Evolutionary conservation across 805 yeast genomes (phyloP).

Genomic region (Cyberlindnera suaveolens): DNA sequence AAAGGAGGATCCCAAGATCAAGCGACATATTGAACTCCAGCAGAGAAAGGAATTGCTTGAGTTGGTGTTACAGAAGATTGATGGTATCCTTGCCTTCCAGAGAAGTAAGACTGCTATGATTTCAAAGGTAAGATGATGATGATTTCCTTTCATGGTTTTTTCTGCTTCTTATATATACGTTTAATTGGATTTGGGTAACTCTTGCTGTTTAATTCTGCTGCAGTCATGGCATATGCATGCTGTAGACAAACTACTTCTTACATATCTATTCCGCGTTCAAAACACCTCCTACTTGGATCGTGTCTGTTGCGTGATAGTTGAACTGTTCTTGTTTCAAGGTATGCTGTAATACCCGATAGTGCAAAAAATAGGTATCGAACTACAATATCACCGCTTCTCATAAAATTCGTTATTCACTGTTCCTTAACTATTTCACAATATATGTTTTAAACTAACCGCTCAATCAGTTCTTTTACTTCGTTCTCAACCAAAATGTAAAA

Average conservation of each 20-base stretch:
- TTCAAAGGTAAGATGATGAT: background rate
- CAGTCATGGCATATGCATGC: no score
- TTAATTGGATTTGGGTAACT: background rate
- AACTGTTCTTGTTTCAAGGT: no score
- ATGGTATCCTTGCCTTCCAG: constrained; percentile 39
- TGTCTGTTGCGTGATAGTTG: no score
- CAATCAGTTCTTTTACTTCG: constrained; percentile 25
- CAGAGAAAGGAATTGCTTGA: constrained; percentile 87
- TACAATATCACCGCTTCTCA: no score
- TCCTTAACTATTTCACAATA: no score
- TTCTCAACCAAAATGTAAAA: constrained; percentile 23
- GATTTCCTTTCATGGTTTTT: background rate
- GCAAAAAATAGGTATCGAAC: no score
- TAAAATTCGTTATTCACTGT: no score
- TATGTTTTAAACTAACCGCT: constrained; percentile 3
- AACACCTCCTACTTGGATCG: no score
- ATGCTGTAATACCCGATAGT: no score
- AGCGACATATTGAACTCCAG: constrained; percentile 87
- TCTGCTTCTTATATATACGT: background rate
- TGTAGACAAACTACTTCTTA: no score
- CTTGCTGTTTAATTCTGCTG: background rate
- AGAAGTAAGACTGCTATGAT: constrained; percentile 16
- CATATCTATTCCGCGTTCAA: no score
- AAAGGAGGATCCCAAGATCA: constrained; percentile 82
- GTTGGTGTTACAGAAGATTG: constrained; percentile 78